Conservation (phyloP, 192 early-diverging fungal species). For the Obelidium mucronatum region DNA sequence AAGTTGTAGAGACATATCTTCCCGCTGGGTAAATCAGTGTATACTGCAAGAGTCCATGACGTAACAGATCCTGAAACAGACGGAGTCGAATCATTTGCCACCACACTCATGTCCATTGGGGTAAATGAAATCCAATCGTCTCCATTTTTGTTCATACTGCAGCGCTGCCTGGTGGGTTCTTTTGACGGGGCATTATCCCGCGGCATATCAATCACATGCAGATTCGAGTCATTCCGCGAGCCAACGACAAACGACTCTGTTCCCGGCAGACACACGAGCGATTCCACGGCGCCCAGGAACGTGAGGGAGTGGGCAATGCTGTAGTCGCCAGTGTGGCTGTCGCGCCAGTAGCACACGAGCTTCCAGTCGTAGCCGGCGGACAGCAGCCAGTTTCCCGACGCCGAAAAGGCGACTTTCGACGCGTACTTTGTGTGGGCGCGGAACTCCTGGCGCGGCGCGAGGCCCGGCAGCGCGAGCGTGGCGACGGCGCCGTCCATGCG, state of each 20-base stretch:
- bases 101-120: conserved; percentile 64
- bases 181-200: neutral
- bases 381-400: conserved; percentile 60
- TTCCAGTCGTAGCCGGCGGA: conserved; percentile 78
- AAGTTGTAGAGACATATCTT: conserved; percentile 12
- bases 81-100: neutral
- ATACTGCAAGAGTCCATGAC: conserved; percentile 18
- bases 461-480: neutral
- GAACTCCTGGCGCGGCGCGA: conserved; percentile 56
- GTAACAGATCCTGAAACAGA: neutral
- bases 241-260: conserved; percentile 54
- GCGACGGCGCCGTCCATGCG: conserved; percentile 24
- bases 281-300: conserved; percentile 70
- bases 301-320: conserved; percentile 49
- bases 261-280: conserved; percentile 58
- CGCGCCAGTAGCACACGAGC: conserved; percentile 61
- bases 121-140: conserved; percentile 88
- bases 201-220: conserved; percentile 46
- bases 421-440: conserved; percentile 79
- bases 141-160: conserved; percentile 80
- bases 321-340: conserved; percentile 31
- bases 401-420: conserved; percentile 64
- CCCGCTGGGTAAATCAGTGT: conserved; percentile 24
- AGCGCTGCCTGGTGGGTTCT: neutral
- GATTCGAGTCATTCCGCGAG: conserved; percentile 73